Percentiles rank a stretch among this genome's conserved stretches.
phyloP scores from a whole-genome alignment of 768 basidiomycete genomes.

The Lactifluus echinatus region DNA sequence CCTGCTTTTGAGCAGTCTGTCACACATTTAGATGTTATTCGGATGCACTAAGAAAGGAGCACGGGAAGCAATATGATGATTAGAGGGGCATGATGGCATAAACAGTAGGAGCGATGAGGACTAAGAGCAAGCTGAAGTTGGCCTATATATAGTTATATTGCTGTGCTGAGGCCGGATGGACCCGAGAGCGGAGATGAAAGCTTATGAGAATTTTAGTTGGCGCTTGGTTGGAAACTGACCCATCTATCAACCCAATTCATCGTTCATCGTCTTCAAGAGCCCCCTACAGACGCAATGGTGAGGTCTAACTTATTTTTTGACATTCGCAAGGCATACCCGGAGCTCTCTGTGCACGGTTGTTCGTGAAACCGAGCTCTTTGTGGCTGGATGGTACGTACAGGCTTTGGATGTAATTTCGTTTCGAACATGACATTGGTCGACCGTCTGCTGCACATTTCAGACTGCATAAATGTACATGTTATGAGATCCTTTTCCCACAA shows the following conservation, averaged over 20 bases:
- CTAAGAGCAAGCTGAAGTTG: no score
- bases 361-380: neutral
- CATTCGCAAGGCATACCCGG: conserved; percentile 1
- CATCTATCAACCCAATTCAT: neutral
- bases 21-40: no score
- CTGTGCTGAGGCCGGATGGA: no score
- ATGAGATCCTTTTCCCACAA: conserved; percentile 22
- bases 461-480: conserved; percentile 1
- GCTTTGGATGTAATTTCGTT: conserved; percentile 21
- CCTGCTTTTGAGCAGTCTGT: no score
- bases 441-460: neutral
- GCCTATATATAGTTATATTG: no score
- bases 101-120: no score
- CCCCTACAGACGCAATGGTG: conserved; percentile 1
- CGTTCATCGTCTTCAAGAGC: neutral
- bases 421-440: neutral
- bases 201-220: no score
- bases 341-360: neutral
- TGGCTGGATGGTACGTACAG: conserved; percentile 26
- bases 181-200: no score
- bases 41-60: no score
- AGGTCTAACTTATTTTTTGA: neutral
- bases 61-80: no score
- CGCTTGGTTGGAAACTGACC: no score
- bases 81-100: no score